phyloP scores from a whole-genome alignment of 306 rosid genomes.

The Malus sieversii region DNA sequence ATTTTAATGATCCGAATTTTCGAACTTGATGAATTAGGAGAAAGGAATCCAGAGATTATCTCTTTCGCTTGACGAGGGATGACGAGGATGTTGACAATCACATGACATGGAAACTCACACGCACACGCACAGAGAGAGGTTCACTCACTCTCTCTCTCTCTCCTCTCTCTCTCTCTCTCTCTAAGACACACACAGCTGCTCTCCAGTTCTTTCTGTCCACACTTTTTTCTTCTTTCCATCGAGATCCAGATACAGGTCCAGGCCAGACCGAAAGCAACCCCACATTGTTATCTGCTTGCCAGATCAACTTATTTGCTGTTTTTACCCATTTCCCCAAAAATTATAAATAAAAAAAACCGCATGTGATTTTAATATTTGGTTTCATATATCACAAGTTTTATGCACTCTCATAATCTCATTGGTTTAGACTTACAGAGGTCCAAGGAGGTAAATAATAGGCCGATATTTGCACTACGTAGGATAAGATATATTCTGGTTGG shows the following conservation, averaged over 20 bases:
- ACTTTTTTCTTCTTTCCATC: not conserved
- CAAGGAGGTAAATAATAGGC: constrained; percentile 12
- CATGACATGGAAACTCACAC: constrained; percentile 33
- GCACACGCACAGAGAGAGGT: not conserved
- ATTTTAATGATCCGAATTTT: rapidly evolving
- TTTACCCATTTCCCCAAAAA: constrained; percentile 14
- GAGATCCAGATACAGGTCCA: constrained; percentile 7
- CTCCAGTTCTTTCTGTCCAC: not conserved
- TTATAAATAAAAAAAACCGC: not conserved
- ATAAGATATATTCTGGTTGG: not conserved
- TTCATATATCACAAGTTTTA: not conserved
- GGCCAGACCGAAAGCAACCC: constrained; percentile 50
- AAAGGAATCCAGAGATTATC: rapidly evolving
- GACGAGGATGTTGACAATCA: constrained; percentile 14
- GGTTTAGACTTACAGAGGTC: constrained; percentile 8
- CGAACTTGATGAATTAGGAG: rapidly evolving
- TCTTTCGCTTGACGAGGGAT: no score
- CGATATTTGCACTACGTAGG: not conserved
- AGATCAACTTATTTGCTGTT: constrained; percentile 9
- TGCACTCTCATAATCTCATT: not conserved
- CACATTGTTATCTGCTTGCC: constrained; percentile 2
- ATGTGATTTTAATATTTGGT: not conserved
- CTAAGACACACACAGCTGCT: not conserved
- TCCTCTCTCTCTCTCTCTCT: not conserved
- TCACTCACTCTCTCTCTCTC: not conserved